Base-by-base conservation (phyloP, 2,329 filamentous ascomycete genomes). In the Arthrobotrys sphaeroides region DNA sequence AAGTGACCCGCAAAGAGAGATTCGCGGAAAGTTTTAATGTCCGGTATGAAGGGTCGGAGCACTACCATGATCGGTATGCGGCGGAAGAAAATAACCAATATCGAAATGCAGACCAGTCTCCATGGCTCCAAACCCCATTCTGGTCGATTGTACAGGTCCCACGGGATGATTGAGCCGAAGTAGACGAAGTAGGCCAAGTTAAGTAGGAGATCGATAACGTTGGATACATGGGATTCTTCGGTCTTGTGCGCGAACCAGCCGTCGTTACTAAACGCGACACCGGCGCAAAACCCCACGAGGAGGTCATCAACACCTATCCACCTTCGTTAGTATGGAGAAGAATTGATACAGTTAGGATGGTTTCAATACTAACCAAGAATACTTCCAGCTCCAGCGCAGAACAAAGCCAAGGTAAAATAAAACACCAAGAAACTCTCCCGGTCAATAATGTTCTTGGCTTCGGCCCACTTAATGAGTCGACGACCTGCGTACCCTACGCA, bases 161-260 rank as follows among this genome's bases (percentile, higher is more conserved):
- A 99, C 0, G 95, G 95, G 77, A 99, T 95, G 82, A 99, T 97
- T 64, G 95, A 93, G 62, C 95, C 95, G 78, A 99, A 91, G 82
- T 95, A 99, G 79, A 99, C 95, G 82, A 99, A 99, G 83, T 98
- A 99, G 1, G 94, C 88, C 89, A 99, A 88, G 83, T 99, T 99
- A 84, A 99, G 90, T 76, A 99, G 85, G 82, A 99, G 84, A 85
- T 99, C 95, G 81, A 99, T 99, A 82, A 99, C 95, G 88, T 99
- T 98, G 82, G 94, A 98, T 7, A 99, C 95, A 82, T 98, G 95
- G 0, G 95, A 94, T 83, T 99, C 95, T 82, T 99, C 95, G 0
- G 95, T 99, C 86, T 97, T 97, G 81, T 97, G 92, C 13, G 92
- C 91, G 80, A 99, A 99, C 95, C 95, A 99, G 78, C 95, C 95